Conservation (phyloP, 2,329 filamentous ascomycete genomes). For the Ascomycota sp. region DNA sequence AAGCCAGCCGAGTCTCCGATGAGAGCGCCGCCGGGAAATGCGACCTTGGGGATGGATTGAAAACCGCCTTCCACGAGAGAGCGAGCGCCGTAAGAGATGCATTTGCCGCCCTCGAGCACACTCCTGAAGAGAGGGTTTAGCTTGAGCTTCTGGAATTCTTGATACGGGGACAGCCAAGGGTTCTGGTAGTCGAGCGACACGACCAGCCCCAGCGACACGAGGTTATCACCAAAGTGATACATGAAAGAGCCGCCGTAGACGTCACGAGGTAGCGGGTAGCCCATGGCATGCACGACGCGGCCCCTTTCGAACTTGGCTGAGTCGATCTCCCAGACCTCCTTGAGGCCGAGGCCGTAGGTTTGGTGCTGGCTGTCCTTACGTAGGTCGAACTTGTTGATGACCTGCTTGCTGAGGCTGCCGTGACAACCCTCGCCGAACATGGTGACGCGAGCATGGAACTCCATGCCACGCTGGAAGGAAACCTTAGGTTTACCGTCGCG, state of each 20-base stretch:
- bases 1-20: conserved; percentile 95
- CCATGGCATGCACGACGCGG: conserved; percentile 73
- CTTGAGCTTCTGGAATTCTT: conserved; percentile 97
- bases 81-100: conserved; percentile 86
- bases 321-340: conserved; percentile 93
- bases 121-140: conserved; percentile 78
- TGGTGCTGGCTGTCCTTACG: conserved; percentile 78
- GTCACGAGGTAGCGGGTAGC: conserved; percentile 70
- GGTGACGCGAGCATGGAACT: conserved; percentile 84
- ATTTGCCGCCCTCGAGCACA: conserved; percentile 88
- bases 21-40: conserved; percentile 85
- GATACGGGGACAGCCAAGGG: conserved; percentile 87
- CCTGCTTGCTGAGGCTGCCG: conserved; percentile 83
- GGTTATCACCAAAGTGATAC: conserved; percentile 97
- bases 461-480: conserved; percentile 90
- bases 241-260: conserved; percentile 97
- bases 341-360: conserved; percentile 85
- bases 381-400: conserved; percentile 84
- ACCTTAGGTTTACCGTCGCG: conserved; percentile 73
- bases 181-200: conserved; percentile 91
- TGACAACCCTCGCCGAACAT: conserved; percentile 91
- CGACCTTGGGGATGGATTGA: conserved; percentile 91
- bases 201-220: conserved; percentile 80
- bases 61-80: conserved; percentile 88
- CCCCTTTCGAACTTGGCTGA: conserved; percentile 84